These are phyloP conservation scores for Tilletia caries DNA, from an alignment of 1,284 basidiomycete species.

Conservation along the genomic window DNA sequence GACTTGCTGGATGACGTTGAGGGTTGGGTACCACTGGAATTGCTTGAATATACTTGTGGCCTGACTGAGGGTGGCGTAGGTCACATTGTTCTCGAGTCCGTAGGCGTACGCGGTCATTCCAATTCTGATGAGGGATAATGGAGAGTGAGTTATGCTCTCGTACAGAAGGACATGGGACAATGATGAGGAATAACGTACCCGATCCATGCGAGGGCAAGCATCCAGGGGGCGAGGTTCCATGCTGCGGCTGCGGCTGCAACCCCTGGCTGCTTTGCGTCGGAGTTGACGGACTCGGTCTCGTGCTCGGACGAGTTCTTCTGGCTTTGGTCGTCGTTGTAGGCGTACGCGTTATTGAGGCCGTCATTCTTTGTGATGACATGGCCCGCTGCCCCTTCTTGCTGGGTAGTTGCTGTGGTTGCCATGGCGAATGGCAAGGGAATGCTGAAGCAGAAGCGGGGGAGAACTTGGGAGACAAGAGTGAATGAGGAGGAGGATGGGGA, in stretches of 20 bases:
- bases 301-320: neutral
- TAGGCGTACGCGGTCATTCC: slow-evolving; percentile 38
- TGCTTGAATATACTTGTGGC: slow-evolving; percentile 29
- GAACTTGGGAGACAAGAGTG: neutral
- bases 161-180: neutral
- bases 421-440: too few species aligned
- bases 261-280: neutral
- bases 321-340: neutral
- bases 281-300: neutral
- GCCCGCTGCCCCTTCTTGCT: neutral
- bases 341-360: neutral
- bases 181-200: slow-evolving; percentile 1
- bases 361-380: neutral
- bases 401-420: neutral
- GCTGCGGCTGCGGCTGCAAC: neutral
- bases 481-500: neutral
- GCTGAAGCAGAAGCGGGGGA: neutral
- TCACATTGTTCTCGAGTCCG: slow-evolving; percentile 46
- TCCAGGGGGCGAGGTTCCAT: neutral
- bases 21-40: slow-evolving; percentile 31
- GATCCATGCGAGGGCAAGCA: slow-evolving; percentile 2
- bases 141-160: neutral
- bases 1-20: slow-evolving; percentile 41
- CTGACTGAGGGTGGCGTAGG: slow-evolving; percentile 30
- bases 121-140: slow-evolving; percentile 18